These are phyloP conservation scores for Camellia japonica DNA, from an alignment of 148 eudicot genomes.

Conservation along the genomic window DNA sequence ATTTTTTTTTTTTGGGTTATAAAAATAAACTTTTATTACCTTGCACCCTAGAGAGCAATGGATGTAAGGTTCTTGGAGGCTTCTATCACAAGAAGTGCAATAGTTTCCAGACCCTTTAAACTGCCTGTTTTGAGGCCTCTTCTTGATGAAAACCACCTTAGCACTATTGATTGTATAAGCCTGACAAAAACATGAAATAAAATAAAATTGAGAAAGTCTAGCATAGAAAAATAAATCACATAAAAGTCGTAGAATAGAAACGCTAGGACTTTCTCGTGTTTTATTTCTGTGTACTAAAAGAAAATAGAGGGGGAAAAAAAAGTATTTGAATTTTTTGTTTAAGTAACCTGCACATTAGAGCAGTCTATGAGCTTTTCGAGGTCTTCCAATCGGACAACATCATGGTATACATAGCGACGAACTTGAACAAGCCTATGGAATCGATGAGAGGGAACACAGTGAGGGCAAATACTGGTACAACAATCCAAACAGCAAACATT, in stretches of 20 bases:
- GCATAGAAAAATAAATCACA: background rate
- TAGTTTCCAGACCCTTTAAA: conserved; percentile 91
- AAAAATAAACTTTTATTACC: conserved; percentile 32
- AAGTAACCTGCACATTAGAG: conserved; percentile 75
- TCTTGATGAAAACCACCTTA: conserved; percentile 90
- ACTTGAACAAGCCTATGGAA: conserved; percentile 83
- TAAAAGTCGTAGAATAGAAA: too few relatives aligned
- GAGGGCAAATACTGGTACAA: conserved; percentile 88
- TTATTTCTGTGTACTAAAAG: too few relatives aligned
- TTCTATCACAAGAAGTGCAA: conserved; percentile 94
- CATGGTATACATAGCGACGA: conserved; percentile 91
- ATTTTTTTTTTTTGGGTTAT: too few relatives aligned
- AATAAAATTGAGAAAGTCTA: background rate
- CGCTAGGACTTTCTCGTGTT: too few relatives aligned
- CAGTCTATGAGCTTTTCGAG: conserved; percentile 89
- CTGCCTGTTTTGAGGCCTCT: conserved; percentile 94
- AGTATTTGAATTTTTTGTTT: background rate
- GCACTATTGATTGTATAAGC: conserved; percentile 92
- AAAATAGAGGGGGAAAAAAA: too few relatives aligned
- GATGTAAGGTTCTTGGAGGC: conserved; percentile 89
- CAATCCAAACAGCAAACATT: conserved; percentile 91
- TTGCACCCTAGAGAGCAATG: conserved; percentile 99
- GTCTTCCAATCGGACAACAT: conserved; percentile 87
- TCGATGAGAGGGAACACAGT: conserved; percentile 76
- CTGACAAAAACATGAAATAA: conserved; percentile 21